Evolutionary conservation across 2,329 filamentous ascomycete species (phyloP), one percentile per base, ranked within the genome.

Genomic region (Verticillium longisporum): DNA sequence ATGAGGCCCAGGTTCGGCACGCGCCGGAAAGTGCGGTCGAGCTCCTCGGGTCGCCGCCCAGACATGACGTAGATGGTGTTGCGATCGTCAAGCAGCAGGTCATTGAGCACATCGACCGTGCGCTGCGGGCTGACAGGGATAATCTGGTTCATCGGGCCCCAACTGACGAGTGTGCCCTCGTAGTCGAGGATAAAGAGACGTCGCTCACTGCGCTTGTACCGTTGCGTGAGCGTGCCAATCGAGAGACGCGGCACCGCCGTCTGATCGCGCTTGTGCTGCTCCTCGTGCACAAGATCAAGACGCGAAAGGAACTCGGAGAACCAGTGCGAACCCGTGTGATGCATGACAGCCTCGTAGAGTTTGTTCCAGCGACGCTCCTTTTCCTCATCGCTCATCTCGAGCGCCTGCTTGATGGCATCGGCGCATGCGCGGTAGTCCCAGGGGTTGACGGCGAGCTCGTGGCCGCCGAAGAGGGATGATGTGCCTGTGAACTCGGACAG

Each of bases 11-110:
- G 78, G 63, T 89, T 89, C 5, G 91, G 89, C 1, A 97, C 89
- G 31, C 89, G 85, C 59, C 88, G 88, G 80, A 98, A 97, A 1
- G 96, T 81, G 4, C 88, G 86, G 67, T 97, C 92, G 37, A 97
- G 86, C 69, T 97, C 92, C 68, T 96, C 91, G 0, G 92, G 91
- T 66, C 88, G 90, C 37, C 92, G 88, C 9, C 91, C 89, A 60
- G 92, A 97, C 92, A 97, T 98, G 66, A 98, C 88, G 68, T 97
- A 98, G 32, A 98, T 89, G 1, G 87, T 87, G 70, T 98, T 98
- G 63, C 84, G 86, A 26, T 88, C 85, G 68, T 97, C 92, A 10
- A 88, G 80, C 10, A 95, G 81, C 14, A 98, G 77, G 61, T 97
- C 92, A 62, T 89, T 92, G 14, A 98, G 76, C 0, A 92, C 87